Evolutionary conservation across 345 rosid species (phyloP), one percentile per base, ranked within the genome.

Genomic region (Balakata baccata): DNA sequence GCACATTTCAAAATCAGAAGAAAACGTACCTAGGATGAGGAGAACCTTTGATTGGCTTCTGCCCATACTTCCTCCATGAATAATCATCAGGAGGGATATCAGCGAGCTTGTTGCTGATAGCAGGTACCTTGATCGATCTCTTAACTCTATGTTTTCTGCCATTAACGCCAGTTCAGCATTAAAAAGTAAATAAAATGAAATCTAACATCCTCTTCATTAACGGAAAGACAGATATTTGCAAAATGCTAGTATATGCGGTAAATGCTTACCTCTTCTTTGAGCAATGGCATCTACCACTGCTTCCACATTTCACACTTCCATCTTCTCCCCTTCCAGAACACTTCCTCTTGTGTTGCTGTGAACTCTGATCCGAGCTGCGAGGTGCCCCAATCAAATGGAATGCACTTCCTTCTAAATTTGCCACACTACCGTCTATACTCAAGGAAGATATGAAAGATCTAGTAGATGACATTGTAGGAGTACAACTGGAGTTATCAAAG

Each of bases 31-130:
- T 85, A 20, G 96, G 96, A 64, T 90, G 89, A 77, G 96, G 96
- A 76, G 96, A 90, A 50, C 96, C 96, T 82, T 90, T 90, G 68
- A 90, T 90, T 37, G 96, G 96, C 78, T 90, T 90, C 77, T 90
- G 96, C 41, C 96, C 96, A 43, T 90, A 90, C 76, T 90, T 90
- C 78, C 96, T 88, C 96, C 96, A 90, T 0, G 92, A 90, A 68
- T 79, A 90, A 81, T 90, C 96, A 80, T 90, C 96, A 2, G 96
- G 88, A 63, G 96, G 96, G 59, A 90, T 90, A 78, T 90, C 96
- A 9, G 96, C 96, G 56, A 90, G 91, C 83, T 90, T 90, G 82
- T 79, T 90, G 77, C 96, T 90, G 56, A 88, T 86, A 60, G 96
- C 92, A 81, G 96, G 92, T 10, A 90, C 96, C 83, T 87, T 90